Evolutionary conservation across 2,329 filamentous ascomycete species (phyloP), one percentile per base, ranked within the genome.

Genomic region (Zymoseptoria ardabiliae): DNA sequence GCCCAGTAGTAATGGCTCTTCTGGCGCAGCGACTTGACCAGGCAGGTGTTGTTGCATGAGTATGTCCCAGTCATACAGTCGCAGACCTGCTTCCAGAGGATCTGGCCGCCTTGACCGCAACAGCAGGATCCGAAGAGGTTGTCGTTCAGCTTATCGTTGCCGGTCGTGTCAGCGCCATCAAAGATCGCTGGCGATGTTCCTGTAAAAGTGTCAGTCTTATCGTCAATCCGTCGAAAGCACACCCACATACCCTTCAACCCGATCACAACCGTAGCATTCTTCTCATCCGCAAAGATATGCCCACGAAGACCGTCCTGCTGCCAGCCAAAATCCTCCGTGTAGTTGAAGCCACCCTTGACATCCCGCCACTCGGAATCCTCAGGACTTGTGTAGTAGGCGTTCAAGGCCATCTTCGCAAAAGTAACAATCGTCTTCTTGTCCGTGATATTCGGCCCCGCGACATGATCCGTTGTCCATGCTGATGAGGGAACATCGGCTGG

Each of bases 41-140:
- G 85, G 71, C 94, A 99, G 0, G 92, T 96, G 66, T 90, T 87
- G 77, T 97, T 97, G 79, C 92, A 97, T 13, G 87, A 87, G 71
- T 91, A 97, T 0, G 91, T 90, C 10, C 85, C 84, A 1, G 89
- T 90, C 63, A 91, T 90, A 72, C 94, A 99, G 73, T 96, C 89
- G 75, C 94, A 99, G 58, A 96, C 91, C 72, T 95, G 88, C 61
- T 89, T 87, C 87, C 91, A 97, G 17, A 91, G 85, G 77, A 87
- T 91, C 64, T 91, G 90, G 0, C 92, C 91, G 68, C 95, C 92
- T 75, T 97, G 91, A 3, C 86, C 94, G 75, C 94, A 99, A 75
- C 94, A 99, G 77, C 94, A 99, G 71, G 92, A 96, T 77, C 97
- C 97, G 75, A 96, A 96, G 9, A 99, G 81, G 72, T 99, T 99